Percentiles rank a stretch among this genome's conserved stretches.
Evolutionary conservation across 345 rosid species (phyloP).

Genomic region (Murraya paniculata): DNA sequence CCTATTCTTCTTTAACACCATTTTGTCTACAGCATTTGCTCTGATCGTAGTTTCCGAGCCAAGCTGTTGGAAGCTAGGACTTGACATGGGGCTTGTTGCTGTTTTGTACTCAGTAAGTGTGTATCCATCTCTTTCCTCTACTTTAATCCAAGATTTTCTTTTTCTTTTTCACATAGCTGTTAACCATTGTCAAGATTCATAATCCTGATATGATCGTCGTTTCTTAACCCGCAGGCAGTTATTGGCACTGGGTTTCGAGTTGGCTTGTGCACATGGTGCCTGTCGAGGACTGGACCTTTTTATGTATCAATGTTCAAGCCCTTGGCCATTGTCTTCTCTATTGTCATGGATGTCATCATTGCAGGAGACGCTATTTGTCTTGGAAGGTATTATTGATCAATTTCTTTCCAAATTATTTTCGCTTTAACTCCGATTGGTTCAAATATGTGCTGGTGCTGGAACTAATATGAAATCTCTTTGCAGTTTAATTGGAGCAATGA

Average conservation of each 20-base stretch:
- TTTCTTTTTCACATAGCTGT: too few species aligned
- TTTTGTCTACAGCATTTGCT: constrained; percentile 24
- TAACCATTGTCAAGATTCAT: too few species aligned
- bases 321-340: constrained; percentile 21
- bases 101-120: constrained; percentile 27
- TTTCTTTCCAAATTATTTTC: not conserved
- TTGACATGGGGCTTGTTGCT: constrained; percentile 26
- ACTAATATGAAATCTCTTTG: not conserved
- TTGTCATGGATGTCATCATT: constrained; percentile 16
- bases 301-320: constrained; percentile 38
- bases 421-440: too few species aligned
- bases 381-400: constrained; percentile 25
- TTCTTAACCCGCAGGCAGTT: constrained; percentile 13
- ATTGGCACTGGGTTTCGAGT: constrained; percentile 10
- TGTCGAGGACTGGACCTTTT: constrained; percentile 25
- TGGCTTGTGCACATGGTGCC: constrained; percentile 24
- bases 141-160: not conserved
- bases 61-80: constrained; percentile 39
- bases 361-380: constrained; percentile 24
- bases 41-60: constrained; percentile 28
- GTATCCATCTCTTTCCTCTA: not conserved
- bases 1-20: constrained; percentile 21
- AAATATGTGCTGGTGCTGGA: too few species aligned
- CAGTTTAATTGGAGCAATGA: constrained; percentile 22
- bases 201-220: not conserved